phyloP scores from a whole-genome alignment of 2,329 filamentous ascomycete species.

The Hypoxylon sp. region DNA sequence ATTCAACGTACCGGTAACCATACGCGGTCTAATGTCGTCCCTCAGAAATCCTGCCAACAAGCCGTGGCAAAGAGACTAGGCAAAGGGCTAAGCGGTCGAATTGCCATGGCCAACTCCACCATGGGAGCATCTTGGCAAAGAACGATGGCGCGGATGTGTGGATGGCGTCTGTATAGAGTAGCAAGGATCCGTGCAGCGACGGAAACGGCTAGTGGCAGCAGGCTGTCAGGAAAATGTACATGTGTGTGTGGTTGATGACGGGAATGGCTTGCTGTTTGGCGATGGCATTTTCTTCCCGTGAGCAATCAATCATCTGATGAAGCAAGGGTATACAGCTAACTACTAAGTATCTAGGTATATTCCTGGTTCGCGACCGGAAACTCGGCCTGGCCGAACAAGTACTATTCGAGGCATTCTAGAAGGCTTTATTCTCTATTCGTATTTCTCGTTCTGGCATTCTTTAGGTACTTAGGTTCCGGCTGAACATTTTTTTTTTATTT shows the following conservation, averaged over 20 bases:
- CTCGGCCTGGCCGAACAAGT: constrained; percentile 34
- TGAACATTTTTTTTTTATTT: constrained; percentile 6
- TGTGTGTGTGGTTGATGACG: constrained; percentile 16
- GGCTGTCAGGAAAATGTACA: constrained; percentile 15
- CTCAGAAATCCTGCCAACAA: constrained; percentile 22
- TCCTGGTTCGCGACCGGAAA: constrained; percentile 14
- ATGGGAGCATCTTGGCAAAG: constrained; percentile 34
- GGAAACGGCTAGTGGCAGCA: constrained; percentile 39
- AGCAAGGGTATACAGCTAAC: constrained; percentile 16
- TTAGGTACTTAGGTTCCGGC: constrained; percentile 14
- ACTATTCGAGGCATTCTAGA: constrained; percentile 16
- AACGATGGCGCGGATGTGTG: constrained; percentile 27
- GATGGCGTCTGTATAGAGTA: constrained; percentile 25
- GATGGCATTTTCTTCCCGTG: constrained; percentile 24
- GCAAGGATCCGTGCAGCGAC: constrained; percentile 39
- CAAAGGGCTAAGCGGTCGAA: constrained; percentile 37
- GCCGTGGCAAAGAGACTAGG: constrained; percentile 31
- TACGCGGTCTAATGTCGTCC: constrained; percentile 27
- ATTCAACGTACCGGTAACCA: constrained; percentile 39
- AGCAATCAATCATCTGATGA: constrained; percentile 32
- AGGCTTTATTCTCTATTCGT: constrained; percentile 20
- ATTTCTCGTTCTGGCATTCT: constrained; percentile 15
- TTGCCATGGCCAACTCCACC: constrained; percentile 34
- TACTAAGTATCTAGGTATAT: constrained; percentile 15
- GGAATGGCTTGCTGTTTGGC: constrained; percentile 22